Conservation (phyloP, 2,329 filamentous ascomycete genomes). For the Pseudocercospora fijiensis region DNA sequence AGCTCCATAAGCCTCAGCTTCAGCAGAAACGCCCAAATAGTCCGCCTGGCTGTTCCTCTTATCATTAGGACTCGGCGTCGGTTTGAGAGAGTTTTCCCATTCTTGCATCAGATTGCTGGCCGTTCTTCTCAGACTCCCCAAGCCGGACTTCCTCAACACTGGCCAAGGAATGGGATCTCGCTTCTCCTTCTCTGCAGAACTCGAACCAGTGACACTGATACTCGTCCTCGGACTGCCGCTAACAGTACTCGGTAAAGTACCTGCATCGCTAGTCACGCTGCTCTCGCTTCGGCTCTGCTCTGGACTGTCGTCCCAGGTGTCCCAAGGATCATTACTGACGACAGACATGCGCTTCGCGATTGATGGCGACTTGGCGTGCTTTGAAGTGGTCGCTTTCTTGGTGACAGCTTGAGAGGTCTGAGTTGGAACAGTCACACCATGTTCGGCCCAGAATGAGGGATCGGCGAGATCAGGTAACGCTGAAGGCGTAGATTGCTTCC, state of each 20-base stretch:
- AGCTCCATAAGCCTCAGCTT: constrained; percentile 27
- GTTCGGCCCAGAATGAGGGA: constrained; percentile 35
- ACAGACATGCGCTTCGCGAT: constrained; percentile 22
- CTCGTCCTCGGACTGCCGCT: constrained; percentile 29
- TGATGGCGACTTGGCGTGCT: constrained; percentile 29
- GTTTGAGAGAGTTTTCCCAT: constrained; percentile 77
- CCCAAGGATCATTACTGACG: constrained; percentile 34
- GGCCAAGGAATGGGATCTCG: constrained; percentile 59
- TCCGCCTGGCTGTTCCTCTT: constrained; percentile 30
- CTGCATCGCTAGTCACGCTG: constrained; percentile 29
- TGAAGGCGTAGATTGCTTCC: constrained; percentile 27
- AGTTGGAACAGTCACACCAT: constrained; percentile 20
- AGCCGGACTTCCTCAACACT: constrained; percentile 63
- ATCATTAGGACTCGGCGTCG: constrained; percentile 26
- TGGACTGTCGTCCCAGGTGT: constrained; percentile 35
- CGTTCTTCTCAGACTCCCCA: constrained; percentile 75
- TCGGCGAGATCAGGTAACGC: constrained; percentile 32
- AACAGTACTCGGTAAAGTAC: constrained; percentile 31
- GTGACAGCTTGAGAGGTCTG: constrained; percentile 21
- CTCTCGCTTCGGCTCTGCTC: constrained; percentile 27
- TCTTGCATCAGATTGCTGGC: constrained; percentile 86
- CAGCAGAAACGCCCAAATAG: constrained; percentile 31
- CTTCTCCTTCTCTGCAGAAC: constrained; percentile 32
- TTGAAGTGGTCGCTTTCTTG: constrained; percentile 29
- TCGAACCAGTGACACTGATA: constrained; percentile 7